Base-by-base conservation (phyloP, 164 flowering plant genomes). In the Hamamelis virginiana region DNA sequence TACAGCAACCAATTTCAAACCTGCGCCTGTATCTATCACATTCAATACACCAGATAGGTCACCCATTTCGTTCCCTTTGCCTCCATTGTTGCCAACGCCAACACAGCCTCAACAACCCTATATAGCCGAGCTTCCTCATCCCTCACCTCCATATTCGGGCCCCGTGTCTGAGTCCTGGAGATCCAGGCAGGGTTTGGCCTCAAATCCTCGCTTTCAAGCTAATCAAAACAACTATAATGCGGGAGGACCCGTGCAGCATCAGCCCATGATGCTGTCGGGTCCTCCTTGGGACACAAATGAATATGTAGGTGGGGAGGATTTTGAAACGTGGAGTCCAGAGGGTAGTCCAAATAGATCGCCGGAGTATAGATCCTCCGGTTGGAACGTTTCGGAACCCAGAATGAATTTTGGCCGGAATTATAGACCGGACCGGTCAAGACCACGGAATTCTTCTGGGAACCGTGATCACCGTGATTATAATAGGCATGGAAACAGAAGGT, bases 271-370 rank as follows among this genome's bases (percentile, higher is more conserved):
- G 63, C 44, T 9, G 18, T 59, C 71, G 4, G 74, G 66, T 53
- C 74, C 76, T 61, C 53, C 41, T 1, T 55, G 81, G 82, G 84
- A 78, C 26, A 70, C 79, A 64, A 80, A 80, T 45, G 80, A 76
- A 27, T 66, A 57, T 62, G 74, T 57, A n/a, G 73, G 64, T 61
- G 79, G 67, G 23, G 81, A 77, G 1, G 90, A 81, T 5, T 80
- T 78, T 48, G 87, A 85, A 62, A 66, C 80, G 8, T 90, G 89
- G 89, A 86, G 89, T 74, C 88, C 90, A 4, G 89, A 84, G 47
- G 72, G 78, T 64, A 84, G 85, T 66, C 86, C 81, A 1, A 61
- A 23, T 44, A 76, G 84, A 70, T 60, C 74, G 3, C 68, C 74
- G 0, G 78, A 63, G 15, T 75, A 77, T 57, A 26, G 13, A 1